Conservation (phyloP, 2,329 filamentous ascomycete genomes). For the Lasiodiplodia gonubiensis region DNA sequence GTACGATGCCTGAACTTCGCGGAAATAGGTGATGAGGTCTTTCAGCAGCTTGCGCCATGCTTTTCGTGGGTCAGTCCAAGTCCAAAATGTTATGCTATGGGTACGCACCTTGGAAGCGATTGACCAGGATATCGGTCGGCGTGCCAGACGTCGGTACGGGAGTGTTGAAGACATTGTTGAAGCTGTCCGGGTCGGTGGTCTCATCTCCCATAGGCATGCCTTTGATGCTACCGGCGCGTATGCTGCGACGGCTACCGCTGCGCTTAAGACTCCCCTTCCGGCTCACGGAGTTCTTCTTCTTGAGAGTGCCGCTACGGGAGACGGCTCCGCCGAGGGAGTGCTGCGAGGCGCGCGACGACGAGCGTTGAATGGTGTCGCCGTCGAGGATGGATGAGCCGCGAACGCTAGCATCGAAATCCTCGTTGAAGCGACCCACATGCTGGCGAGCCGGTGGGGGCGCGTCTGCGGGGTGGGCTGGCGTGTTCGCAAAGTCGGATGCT, state of each 20-base stretch:
- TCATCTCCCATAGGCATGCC: slow-evolving; percentile 76
- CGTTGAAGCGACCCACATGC: slow-evolving; percentile 63
- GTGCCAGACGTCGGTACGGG: slow-evolving; percentile 87
- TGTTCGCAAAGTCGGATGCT: slow-evolving; percentile 48
- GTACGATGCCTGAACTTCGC: slow-evolving; percentile 88
- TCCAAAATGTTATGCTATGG: background rate
- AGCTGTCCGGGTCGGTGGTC: slow-evolving; percentile 67
- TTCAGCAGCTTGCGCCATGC: slow-evolving; percentile 96
- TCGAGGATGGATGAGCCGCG: slow-evolving; percentile 69
- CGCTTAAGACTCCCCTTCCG: slow-evolving; percentile 76
- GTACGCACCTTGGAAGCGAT: slow-evolving; percentile 80
- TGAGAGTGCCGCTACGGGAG: slow-evolving; percentile 75
- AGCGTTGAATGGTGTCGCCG: slow-evolving; percentile 60
- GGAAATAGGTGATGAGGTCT: slow-evolving; percentile 91
- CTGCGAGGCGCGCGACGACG: slow-evolving; percentile 62
- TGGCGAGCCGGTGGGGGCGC: slow-evolving; percentile 41
- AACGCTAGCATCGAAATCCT: slow-evolving; percentile 73
- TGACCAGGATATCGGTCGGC: slow-evolving; percentile 85
- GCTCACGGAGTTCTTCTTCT: slow-evolving; percentile 83
- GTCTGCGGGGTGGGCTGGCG: slow-evolving; percentile 39
- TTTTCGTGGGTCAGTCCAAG: slow-evolving; percentile 44
- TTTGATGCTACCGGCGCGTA: slow-evolving; percentile 83
- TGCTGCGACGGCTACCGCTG: slow-evolving; percentile 78
- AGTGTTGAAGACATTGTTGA: slow-evolving; percentile 84
- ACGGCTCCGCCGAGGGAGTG: slow-evolving; percentile 51